Conservation (phyloP, 768 basidiomycete genomes). For the Tricholoma hemisulphureum region DNA sequence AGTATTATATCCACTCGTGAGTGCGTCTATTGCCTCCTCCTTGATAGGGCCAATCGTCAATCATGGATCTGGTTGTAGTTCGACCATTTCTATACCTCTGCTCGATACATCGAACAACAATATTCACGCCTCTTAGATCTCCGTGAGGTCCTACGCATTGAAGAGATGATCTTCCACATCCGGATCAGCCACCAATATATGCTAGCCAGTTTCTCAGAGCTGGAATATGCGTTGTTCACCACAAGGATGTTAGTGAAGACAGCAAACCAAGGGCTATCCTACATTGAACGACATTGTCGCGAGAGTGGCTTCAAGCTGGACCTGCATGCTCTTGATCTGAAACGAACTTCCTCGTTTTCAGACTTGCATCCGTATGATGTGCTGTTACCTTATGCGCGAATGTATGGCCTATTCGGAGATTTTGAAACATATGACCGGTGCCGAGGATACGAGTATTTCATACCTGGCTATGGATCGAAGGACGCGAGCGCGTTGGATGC, state of each 20-base stretch:
- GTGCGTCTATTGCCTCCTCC: not conserved
- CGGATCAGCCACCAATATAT: not conserved
- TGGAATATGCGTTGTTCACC: not conserved
- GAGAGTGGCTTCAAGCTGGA: constrained; percentile 1
- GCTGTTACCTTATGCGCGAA: not conserved
- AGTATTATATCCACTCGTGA: not conserved
- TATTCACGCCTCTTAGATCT: constrained; percentile 1
- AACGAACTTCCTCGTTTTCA: not conserved
- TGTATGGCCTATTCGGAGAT: not conserved
- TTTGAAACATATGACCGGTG: not conserved
- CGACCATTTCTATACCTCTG: not conserved
- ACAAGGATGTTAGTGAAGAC: not conserved
- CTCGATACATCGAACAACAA: constrained; percentile 1
- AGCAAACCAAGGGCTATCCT: not conserved
- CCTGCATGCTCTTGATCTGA: not conserved
- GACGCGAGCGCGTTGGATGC: not conserved
- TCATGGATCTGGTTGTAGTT: not conserved
- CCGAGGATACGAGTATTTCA: not conserved
- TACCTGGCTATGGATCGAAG: not conserved
- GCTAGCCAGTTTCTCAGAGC: not conserved
- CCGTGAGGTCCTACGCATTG: not conserved
- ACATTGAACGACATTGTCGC: constrained; percentile 3
- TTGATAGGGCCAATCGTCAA: not conserved
- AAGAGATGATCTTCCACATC: not conserved
- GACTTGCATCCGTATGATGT: not conserved